Evolutionary conservation across 169 alveolate species (phyloP).

Genomic region (Cryptosporidium andersoni): DNA sequence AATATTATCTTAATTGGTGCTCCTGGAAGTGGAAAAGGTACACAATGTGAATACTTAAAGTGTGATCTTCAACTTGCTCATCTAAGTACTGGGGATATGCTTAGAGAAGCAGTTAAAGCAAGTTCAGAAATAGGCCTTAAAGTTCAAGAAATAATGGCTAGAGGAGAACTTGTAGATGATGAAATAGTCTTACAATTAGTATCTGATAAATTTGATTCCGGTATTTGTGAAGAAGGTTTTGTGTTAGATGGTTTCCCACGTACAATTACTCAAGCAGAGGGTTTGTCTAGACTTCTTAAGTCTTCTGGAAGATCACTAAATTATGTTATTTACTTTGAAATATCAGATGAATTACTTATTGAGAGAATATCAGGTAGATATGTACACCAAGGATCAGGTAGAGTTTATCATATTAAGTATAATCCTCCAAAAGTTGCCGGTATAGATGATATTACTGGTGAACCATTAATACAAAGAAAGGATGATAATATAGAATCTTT

Average conservation of each 20-base stretch:
- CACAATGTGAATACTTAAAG: conserved; percentile 82
- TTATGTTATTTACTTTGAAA: conserved; percentile 88
- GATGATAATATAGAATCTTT: conserved; percentile 86
- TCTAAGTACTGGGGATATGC: conserved; percentile 91
- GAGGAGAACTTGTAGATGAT: conserved; percentile 91
- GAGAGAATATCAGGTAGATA: conserved; percentile 91
- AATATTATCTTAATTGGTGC: conserved; percentile 82
- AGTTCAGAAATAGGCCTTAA: conserved; percentile 89
- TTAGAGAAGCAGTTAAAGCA: conserved; percentile 87
- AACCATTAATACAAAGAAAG: conserved; percentile 81
- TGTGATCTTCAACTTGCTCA: conserved; percentile 82
- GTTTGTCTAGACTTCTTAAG: conserved; percentile 78
- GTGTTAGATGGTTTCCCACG: conserved; percentile 95
- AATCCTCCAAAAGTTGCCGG: conserved; percentile 90
- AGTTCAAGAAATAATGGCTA: conserved; percentile 88
- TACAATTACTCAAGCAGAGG: conserved; percentile 90
- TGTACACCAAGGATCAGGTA: conserved; percentile 92
- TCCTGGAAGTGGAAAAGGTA: conserved; percentile 90
- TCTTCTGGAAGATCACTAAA: conserved; percentile 75
- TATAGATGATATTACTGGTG: conserved; percentile 92
- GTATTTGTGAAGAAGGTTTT: conserved; percentile 88
- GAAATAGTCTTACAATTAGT: conserved; percentile 88
- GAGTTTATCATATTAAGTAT: conserved; percentile 90
- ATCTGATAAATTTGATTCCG: conserved; percentile 85
- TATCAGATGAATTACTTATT: conserved; percentile 86